A percentile compares a stretch with the other conserved stretches of the same genome.
Conservation (phyloP, 176 grass and related monocot species). For the Lolium perenne region DNA sequence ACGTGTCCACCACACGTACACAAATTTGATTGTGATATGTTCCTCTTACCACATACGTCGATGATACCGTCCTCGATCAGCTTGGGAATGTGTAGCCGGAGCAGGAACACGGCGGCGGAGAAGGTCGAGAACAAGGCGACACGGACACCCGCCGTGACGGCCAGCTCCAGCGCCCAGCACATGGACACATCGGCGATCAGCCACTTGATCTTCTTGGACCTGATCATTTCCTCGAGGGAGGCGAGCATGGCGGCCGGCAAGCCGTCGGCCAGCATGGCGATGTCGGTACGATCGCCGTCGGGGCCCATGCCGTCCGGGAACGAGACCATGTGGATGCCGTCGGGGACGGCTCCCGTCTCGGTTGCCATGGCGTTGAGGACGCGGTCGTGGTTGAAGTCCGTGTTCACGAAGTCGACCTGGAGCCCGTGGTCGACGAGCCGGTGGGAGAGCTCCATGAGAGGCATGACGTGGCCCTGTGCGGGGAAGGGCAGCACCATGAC, state of each 20-base stretch:
- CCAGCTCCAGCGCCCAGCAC: constrained; percentile 47
- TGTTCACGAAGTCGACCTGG: constrained; percentile 48
- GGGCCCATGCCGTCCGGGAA: constrained; percentile 69
- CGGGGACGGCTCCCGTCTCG: constrained; percentile 36
- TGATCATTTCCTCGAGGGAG: constrained; percentile 50
- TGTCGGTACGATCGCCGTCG: constrained; percentile 53
- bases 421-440: constrained; percentile 51
- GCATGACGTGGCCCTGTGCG: constrained; percentile 63
- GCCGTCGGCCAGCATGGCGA: constrained; percentile 34
- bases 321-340: constrained; percentile 58
- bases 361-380: constrained; percentile 30
- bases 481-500: constrained; percentile 56
- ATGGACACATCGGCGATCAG: constrained; percentile 63
- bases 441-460: constrained; percentile 68
- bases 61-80: constrained; percentile 54
- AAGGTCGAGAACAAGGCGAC: constrained; percentile 46
- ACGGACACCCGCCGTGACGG: constrained; percentile 26
- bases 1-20: neutral
- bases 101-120: constrained; percentile 35
- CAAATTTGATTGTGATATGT: neutral
- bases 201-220: constrained; percentile 50
- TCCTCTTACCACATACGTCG: constrained; percentile 54
- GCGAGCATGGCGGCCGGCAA: constrained; percentile 42
- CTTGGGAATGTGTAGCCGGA: constrained; percentile 42
- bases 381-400: constrained; percentile 54